A percentile compares a stretch with the other conserved stretches of the same genome.
phyloP scores from a whole-genome alignment of 148 eudicot genomes.

The Chenopodium album region DNA sequence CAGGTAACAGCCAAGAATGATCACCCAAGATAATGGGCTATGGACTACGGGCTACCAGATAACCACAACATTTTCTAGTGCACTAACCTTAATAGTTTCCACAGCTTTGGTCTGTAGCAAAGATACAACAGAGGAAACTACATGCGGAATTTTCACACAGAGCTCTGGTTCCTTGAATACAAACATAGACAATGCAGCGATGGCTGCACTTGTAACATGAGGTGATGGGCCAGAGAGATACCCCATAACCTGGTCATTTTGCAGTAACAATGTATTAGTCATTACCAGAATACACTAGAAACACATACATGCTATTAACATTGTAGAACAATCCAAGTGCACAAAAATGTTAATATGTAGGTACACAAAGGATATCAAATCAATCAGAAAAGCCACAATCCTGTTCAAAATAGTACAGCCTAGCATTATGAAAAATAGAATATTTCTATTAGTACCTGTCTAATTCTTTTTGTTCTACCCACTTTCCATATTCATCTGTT shows the following conservation, averaged over 20 bases:
- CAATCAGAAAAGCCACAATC: not conserved
- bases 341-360: not conserved
- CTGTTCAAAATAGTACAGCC: conserved; percentile 1
- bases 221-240: conserved; percentile 90
- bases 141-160: conserved; percentile 55
- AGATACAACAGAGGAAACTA: conserved; percentile 69
- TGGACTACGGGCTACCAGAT: not conserved
- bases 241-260: conserved; percentile 63
- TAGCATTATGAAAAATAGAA: too few relatives aligned
- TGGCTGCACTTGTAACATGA: conserved; percentile 81
- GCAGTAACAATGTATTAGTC: conserved; percentile 3
- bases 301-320: not conserved
- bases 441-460: too few relatives aligned
- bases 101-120: conserved; percentile 76
- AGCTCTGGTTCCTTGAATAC: conserved; percentile 64
- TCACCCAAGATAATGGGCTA: not conserved
- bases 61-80: not conserved
- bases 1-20: conserved; percentile 8
- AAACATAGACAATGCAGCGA: conserved; percentile 84
- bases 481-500: too few relatives aligned
- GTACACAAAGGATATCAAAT: not conserved
- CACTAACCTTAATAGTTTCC: conserved; percentile 85
- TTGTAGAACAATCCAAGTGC: not conserved
- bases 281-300: not conserved
- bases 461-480: too few relatives aligned